Evolutionary conservation across 2,329 filamentous ascomycete genomes (phyloP).

Genomic region (Colletotrichum horii): DNA sequence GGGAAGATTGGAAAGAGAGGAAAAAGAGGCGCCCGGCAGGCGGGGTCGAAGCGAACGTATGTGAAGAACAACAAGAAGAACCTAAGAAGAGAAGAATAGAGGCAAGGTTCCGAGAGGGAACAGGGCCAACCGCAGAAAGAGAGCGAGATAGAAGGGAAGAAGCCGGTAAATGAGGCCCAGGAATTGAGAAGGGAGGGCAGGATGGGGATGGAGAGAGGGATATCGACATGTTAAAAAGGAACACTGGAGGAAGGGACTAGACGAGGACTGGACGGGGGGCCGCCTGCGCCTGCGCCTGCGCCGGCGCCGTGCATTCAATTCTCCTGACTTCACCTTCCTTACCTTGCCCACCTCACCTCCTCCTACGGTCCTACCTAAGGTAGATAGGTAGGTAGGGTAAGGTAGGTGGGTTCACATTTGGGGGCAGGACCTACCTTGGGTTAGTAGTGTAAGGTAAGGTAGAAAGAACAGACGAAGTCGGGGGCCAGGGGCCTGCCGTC

Average conservation of each 20-base stretch:
- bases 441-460: too few relatives aligned
- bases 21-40: background rate
- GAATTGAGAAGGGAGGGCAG: conserved; percentile 2
- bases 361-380: background rate
- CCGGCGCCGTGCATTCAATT: background rate
- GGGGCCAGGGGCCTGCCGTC: background rate
- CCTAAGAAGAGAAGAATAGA: background rate
- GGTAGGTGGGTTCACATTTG: background rate
- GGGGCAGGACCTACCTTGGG: background rate
- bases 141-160: conserved; percentile 4
- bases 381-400: background rate
- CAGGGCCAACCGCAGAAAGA: background rate
- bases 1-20: background rate
- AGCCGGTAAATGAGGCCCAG: background rate
- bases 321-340: background rate
- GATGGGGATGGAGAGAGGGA: background rate
- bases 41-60: background rate
- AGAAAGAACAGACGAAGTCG: background rate
- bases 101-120: background rate
- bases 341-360: background rate
- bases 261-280: background rate
- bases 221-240: conserved; percentile 7
- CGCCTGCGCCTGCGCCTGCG: background rate
- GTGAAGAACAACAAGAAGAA: background rate
- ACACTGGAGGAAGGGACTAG: background rate